Percentiles rank a stretch among this genome's conserved stretches.
Evolutionary conservation across 2,329 filamentous ascomycete species (phyloP).

Genomic region (Pseudogymnoascus sp.): DNA sequence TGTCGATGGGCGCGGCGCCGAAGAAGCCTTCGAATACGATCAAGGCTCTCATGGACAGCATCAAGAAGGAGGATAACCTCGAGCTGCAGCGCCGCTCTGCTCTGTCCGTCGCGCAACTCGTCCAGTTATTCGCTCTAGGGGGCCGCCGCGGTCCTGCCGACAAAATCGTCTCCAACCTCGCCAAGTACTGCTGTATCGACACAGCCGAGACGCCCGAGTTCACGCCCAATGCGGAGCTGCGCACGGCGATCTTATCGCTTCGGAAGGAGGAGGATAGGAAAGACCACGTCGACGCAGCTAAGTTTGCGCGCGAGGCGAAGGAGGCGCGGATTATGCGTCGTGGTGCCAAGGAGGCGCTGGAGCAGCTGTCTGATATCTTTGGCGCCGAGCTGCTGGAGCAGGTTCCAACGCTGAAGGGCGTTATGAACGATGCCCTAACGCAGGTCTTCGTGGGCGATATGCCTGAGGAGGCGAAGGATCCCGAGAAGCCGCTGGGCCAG

Average conservation of each 20-base stretch:
- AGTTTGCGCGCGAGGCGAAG: conserved; percentile 82
- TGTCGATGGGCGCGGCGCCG: conserved; percentile 79
- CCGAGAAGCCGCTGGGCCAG: conserved; percentile 72
- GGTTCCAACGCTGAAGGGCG: conserved; percentile 70
- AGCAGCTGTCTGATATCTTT: conserved; percentile 76
- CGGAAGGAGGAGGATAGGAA: conserved; percentile 95
- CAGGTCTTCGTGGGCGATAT: conserved; percentile 67
- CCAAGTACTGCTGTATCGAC: conserved; percentile 97
- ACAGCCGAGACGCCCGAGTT: conserved; percentile 97
- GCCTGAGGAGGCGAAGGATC: conserved; percentile 65
- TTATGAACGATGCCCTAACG: conserved; percentile 76
- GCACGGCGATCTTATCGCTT: conserved; percentile 78
- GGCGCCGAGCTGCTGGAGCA: conserved; percentile 70
- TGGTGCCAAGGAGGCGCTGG: conserved; percentile 88
- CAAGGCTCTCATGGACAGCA: conserved; percentile 96
- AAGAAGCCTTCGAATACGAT: conserved; percentile 92
- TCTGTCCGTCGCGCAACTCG: conserved; percentile 72
- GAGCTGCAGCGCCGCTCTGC: conserved; percentile 84
- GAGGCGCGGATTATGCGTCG: conserved; percentile 84
- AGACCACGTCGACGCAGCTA: conserved; percentile 83
- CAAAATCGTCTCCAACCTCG: conserved; percentile 90
- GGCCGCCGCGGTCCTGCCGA: conserved; percentile 81
- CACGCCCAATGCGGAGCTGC: conserved; percentile 70
- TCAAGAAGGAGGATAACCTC: conserved; percentile 88
- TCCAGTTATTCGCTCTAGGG: conserved; percentile 76